phyloP scores from a whole-genome alignment of 2,329 filamentous ascomycete species.

The Fusarium falciforme region DNA sequence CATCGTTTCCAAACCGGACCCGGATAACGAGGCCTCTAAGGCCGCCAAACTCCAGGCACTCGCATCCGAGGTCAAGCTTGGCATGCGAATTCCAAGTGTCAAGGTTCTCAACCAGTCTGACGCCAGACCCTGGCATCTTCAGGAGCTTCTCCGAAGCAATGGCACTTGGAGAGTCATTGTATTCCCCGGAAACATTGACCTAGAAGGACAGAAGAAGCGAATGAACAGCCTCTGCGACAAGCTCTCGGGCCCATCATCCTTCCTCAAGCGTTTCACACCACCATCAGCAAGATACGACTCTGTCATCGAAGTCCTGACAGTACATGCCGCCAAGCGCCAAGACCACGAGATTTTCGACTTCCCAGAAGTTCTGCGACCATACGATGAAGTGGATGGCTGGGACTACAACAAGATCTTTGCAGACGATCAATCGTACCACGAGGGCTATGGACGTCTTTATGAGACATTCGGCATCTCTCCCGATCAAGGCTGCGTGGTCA shows the following conservation, averaged over 20 bases:
- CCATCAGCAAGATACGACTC: constrained; percentile 15
- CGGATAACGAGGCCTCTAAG: neutral
- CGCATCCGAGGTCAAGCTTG: constrained; percentile 42
- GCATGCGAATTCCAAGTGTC: constrained; percentile 70
- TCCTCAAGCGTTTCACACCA: constrained; percentile 23
- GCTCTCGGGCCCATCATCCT: constrained; percentile 52
- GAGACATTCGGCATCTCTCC: constrained; percentile 68
- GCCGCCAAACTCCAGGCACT: neutral
- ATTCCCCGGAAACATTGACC: constrained; percentile 69
- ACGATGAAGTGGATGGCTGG: constrained; percentile 60
- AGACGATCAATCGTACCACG: constrained; percentile 65
- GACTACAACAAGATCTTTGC: constrained; percentile 69
- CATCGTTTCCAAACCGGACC: constrained; percentile 17
- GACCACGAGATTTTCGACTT: constrained; percentile 64
- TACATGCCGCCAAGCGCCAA: constrained; percentile 65
- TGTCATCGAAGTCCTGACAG: constrained; percentile 69
- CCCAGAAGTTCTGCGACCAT: constrained; percentile 55
- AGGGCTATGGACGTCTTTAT: constrained; percentile 64
- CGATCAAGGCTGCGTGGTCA: constrained; percentile 65
- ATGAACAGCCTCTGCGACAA: constrained; percentile 8
- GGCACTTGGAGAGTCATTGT: constrained; percentile 70
- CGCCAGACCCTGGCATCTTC: constrained; percentile 68
- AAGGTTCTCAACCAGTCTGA: constrained; percentile 70
- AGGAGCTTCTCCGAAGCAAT: constrained; percentile 64
- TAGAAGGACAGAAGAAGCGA: constrained; percentile 48